Conservation (phyloP, 1,139 yeast species). For the Spathaspora jeffriesii region DNA sequence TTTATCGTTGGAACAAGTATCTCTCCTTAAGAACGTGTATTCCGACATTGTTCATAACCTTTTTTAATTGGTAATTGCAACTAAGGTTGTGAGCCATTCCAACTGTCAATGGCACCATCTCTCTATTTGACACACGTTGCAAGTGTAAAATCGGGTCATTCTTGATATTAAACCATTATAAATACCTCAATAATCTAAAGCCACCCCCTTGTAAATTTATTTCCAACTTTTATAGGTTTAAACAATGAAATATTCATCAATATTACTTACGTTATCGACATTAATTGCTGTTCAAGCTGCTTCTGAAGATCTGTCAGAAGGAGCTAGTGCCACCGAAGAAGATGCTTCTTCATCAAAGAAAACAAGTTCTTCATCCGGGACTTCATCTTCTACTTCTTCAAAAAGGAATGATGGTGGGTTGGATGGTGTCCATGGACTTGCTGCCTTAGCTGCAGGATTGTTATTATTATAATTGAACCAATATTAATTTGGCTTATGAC, state of each 20-base stretch:
- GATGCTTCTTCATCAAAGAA: neutral
- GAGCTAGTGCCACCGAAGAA: neutral
- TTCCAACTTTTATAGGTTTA: neutral
- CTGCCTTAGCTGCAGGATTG: neutral
- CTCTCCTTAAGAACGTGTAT: too few relatives aligned
- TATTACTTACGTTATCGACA: neutral
- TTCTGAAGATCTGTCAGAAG: neutral
- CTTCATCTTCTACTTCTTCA: neutral
- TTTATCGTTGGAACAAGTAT: too few relatives aligned
- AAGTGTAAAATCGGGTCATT: neutral
- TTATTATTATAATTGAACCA: neutral
- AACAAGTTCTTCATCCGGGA: neutral
- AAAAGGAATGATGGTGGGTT: slow-evolving; percentile 18
- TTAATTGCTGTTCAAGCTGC: slow-evolving; percentile 7
- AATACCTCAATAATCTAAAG: neutral
- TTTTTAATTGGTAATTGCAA: neutral
- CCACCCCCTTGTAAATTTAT: too few relatives aligned
- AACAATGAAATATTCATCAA: slow-evolving; percentile 14
- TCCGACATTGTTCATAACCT: too few relatives aligned
- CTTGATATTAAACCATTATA: too few relatives aligned
- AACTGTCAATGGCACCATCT: neutral
- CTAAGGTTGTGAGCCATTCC: neutral
- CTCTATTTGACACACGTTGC: too few relatives aligned
- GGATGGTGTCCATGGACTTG: neutral
- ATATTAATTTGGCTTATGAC: too few relatives aligned